Evolutionary conservation across 306 rosid species (phyloP).

Genomic region (Abrus pulchellus): DNA sequence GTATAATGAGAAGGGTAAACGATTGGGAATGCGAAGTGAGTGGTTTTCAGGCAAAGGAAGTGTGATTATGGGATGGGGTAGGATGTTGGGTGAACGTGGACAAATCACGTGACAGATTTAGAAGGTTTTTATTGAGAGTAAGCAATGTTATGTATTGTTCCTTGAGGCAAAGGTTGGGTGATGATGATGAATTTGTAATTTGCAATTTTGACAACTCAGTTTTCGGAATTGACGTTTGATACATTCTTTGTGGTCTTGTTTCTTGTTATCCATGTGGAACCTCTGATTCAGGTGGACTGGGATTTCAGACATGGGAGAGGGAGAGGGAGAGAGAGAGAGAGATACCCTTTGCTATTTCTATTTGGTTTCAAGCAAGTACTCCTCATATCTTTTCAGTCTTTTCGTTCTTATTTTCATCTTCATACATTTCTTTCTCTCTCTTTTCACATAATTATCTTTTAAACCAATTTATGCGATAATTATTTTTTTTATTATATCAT

Average conservation of each 20-base stretch:
- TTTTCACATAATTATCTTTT: too few relatives aligned
- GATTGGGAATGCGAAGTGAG: conserved; percentile 32
- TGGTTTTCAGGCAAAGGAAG: conserved; percentile 10
- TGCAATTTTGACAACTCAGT: conserved; percentile 25
- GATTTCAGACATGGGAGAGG: background rate
- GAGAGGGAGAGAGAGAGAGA: too few relatives aligned
- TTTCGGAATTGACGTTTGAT: conserved; percentile 44
- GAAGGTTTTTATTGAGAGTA: conserved; percentile 26
- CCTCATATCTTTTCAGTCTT: background rate
- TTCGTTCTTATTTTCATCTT: background rate
- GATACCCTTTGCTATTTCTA: background rate
- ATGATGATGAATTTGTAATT: conserved; percentile 28
- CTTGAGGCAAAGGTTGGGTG: conserved; percentile 38
- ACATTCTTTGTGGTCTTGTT: conserved; percentile 37
- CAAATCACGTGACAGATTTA: conserved; percentile 50
- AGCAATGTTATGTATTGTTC: conserved; percentile 10
- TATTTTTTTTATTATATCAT: too few relatives aligned
- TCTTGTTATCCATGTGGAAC: conserved; percentile 5
- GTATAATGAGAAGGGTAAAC: conserved; percentile 15
- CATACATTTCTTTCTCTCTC: too few relatives aligned
- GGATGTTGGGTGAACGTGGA: conserved; percentile 46
- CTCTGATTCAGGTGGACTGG: conserved; percentile 25
- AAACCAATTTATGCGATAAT: too few relatives aligned
- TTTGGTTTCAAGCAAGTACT: background rate
- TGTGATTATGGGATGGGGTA: conserved; percentile 47